A percentile compares a stretch with the other conserved stretches of the same genome.
These are phyloP conservation scores for Camelina neglecta DNA, from an alignment of 345 rosid species.

Conservation along the genomic window DNA sequence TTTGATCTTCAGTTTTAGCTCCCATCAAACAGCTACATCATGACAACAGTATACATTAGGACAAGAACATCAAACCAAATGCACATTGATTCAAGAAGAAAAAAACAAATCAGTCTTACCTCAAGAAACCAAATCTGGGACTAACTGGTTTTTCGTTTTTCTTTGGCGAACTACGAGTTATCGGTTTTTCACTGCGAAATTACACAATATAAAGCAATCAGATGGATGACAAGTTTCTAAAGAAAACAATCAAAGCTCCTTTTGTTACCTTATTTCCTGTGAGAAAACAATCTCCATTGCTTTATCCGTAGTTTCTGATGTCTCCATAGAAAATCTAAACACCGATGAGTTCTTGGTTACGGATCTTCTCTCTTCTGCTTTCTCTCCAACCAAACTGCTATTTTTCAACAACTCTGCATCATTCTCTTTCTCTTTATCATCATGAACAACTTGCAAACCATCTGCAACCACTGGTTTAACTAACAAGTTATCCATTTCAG, in stretches of 20 bases:
- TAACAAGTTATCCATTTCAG: background rate
- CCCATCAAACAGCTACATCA: conserved; percentile 32
- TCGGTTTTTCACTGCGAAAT: conserved; percentile 26
- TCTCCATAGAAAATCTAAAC: conserved; percentile 22
- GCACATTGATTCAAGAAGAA: background rate
- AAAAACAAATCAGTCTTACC: conserved; percentile 17
- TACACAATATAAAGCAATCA: background rate
- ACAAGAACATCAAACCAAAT: background rate
- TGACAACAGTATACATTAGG: conserved; percentile 4
- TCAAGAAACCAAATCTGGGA: conserved; percentile 34
- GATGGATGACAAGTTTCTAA: background rate
- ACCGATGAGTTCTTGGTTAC: conserved; percentile 21
- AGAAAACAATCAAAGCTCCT: conserved; percentile 17
- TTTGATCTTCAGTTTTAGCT: conserved; percentile 34
- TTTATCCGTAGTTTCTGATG: conserved; percentile 21
- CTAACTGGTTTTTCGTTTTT: conserved; percentile 13
- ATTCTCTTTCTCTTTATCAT: conserved; percentile 17
- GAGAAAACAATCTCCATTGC: conserved; percentile 22
- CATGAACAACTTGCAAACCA: conserved; percentile 15
- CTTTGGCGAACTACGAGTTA: conserved; percentile 14
- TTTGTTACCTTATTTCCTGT: conserved; percentile 35
- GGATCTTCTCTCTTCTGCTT: conserved; percentile 17
- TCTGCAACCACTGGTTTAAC: conserved; percentile 13
- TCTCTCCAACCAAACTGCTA: conserved; percentile 9
- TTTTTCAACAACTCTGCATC: conserved; percentile 19